Evolutionary conservation across 2,329 filamentous ascomycete species (phyloP), one percentile per base, ranked within the genome.

Genomic region (Apiospora hydei): DNA sequence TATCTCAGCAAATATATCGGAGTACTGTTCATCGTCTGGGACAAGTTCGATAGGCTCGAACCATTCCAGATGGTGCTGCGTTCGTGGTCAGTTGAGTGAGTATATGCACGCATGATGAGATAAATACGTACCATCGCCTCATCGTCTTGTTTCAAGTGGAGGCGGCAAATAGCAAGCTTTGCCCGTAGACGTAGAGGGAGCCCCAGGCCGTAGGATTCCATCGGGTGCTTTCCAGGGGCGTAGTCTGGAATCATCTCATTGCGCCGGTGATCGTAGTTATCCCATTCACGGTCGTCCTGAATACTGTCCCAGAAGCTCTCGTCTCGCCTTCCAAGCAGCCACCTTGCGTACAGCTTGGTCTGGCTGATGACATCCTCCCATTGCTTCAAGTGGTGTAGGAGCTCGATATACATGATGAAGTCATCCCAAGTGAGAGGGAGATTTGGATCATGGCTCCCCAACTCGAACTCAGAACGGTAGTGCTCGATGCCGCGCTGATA

Each of bases 261-360:
- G 72, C 95, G 90, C 73, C 96, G 91, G 26, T 88, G 85, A 78
- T 94, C 90, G 64, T 91, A 88, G 6, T 88, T 82, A 80, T 99
- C 96, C 90, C 95, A 99, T 82, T 99, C 96, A 71, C 95, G 88
- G 80, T 98, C 95, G 79, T 98, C 94, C 6, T 89, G 85, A 43
- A 88, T 86, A 11, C 87, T 80, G 72, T 97, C 92, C 96, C 96
- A 99, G 77, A 91, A 94, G 0, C 78, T 81, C 80, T 99, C 95
- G 5, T 88, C 84, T 47, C 87, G 84, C 68, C 96, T 91, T 11
- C 94, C 93, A 51, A 98, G 85, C 71, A 98, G 86, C 94, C 95
- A 98, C 71, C 97, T 88, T 30, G 93, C 89, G 21, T 98, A 82
- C 2, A 86, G 86, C 79, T 93, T 96, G 16, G 97, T 85, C 74